Base-by-base conservation (phyloP, 2,329 filamentous ascomycete species). In the Fusarium sp. region DNA sequence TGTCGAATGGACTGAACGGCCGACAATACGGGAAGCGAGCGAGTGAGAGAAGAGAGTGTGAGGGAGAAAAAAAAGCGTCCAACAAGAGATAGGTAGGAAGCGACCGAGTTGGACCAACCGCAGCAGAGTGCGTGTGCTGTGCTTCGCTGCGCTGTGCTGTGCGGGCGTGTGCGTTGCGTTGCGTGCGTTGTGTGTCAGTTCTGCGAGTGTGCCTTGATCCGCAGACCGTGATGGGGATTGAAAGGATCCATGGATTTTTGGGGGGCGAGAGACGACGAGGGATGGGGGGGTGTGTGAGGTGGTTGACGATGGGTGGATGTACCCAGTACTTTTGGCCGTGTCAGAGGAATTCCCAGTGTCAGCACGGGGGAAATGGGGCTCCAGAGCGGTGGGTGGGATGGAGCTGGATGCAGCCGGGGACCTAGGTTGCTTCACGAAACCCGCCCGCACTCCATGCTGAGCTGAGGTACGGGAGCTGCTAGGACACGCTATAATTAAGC, bases 181-280 rank as follows among this genome's bases (percentile, higher is more conserved):
- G 66, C 65, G 54, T 68, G 61, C 35, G 65, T 69, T 61, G 71
- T 74, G 71, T 74, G 71, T 74, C 71, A 72, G 70, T 72, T 71
- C 68, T 68, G 61, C 65, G 66, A 63, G 69, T 61, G 70, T 73
- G 70, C 70, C 70, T 73, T 73, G 70, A 71, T 73, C 70, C 69
- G 71, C 58, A 64, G 63, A 64, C 66, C 47, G 66, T 36, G 71
- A 73, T 73, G 66, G 65, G 69, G 69, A 69, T 69, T 69, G 65
- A 69, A 71, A 54, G 38, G 62, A 66, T 47, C 42, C 42, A n/a
- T 59, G 67, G 65, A 58, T 74, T 72, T 69, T 74, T 74, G 58
- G 25, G n/a, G 70, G 65, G 54, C 9, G 33, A 20, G 65, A 47
- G 25, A 63, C 63, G 61, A 63, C 42, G 66, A 71, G 58, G 59